Evolutionary conservation across 352 stramenopile genomes (phyloP), one percentile per base, ranked within the genome.

Genomic region (Globisporangium irregulare): DNA sequence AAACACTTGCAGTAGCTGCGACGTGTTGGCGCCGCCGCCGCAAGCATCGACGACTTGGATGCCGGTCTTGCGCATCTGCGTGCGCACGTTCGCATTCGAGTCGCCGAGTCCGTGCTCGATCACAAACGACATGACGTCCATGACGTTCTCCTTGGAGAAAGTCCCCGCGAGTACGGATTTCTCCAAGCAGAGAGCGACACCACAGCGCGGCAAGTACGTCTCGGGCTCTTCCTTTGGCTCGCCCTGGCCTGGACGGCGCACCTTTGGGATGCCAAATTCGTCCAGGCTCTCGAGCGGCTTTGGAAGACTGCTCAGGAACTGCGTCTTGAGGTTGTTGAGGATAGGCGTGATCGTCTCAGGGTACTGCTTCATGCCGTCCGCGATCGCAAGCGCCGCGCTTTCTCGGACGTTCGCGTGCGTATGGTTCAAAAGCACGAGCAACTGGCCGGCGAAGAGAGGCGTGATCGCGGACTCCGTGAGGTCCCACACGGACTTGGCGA

Each of bases 21-120:
- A 34, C 27, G 87, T 96, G 71, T 94, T 92, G 20, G 67, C 69
- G 8, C 79, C 80, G 14, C 84, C 81, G 48, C 89, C 89, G 14
- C 87, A 87, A 15, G 77, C 76, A 60, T 88, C 81, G 50, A 96
- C 87, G 36, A 92, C 73, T 67, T 92, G 80, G 38, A 95, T 88
- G 34, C 89, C 84, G 24, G 87, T 91, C 75, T 91, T 94, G 55
- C 87, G 87, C 84, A 95, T 96, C 63, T 94, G 83, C 20, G 84
- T 78, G 50, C 89, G 87, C 57, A 96, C 89, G 20, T 73, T 79
- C 3, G 75, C 69, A 69, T 93, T 91, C 27, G 79, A 72, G 71
- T 96, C 89, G 38, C 76, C 81, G 27, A 95, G 70, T 34, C 89
- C 89, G 57, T 89, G 72, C 50, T 94, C 82, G 60, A 96, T 89